Evolutionary conservation across 805 yeast species (phyloP), one percentile per base, ranked within the genome.

Genomic region (Kodamaea sagamina): DNA sequence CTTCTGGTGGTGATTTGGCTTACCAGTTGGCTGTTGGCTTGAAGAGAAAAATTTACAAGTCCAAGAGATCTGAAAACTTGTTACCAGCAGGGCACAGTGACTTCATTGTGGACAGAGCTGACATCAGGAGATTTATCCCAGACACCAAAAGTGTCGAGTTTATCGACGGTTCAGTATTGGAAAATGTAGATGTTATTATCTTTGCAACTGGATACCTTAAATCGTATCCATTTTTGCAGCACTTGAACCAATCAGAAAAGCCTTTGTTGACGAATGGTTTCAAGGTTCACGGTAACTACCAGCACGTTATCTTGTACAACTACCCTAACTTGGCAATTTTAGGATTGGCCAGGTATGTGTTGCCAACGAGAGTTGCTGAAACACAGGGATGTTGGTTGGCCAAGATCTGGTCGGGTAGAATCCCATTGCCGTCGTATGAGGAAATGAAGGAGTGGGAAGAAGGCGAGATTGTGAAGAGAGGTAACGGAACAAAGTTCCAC

Each of bases 1-100:
- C 93, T 2, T 81, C 89, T 22, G 96, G 92, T 19, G 76, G 79
- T 13, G 96, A 89, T 56, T 67, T 86, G 32, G 50, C 88, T 2
- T 74, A 72, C 44, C 90, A 85, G 55, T 55, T 82, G 13, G 76
- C 81, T 1, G 65, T 68, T 2, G 55, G 46, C 3, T 63, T 77
- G 35, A 61, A 71, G 16, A 67, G 62, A 39, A 59, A 55, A 6
- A 66, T 82, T 10, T 71, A 72, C 53, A 73, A 79, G 46, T 73
- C 83, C 8, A 63, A 71, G 10, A 66, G 85, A 48, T 72, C 80
- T 1, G 72, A 65, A 21, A 63, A 66, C 46, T 41, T 54, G 13
- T 51, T 70, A 40, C 78, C 79, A 3, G 72, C 77, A 3, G 78
- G 78, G 1, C 50, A 61, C 22, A 69, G 69, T 47, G 71, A 65